These are phyloP conservation scores for Aspergillus haitiensis DNA, from an alignment of 495 filamentous ascomycete species.

Conservation along the genomic window DNA sequence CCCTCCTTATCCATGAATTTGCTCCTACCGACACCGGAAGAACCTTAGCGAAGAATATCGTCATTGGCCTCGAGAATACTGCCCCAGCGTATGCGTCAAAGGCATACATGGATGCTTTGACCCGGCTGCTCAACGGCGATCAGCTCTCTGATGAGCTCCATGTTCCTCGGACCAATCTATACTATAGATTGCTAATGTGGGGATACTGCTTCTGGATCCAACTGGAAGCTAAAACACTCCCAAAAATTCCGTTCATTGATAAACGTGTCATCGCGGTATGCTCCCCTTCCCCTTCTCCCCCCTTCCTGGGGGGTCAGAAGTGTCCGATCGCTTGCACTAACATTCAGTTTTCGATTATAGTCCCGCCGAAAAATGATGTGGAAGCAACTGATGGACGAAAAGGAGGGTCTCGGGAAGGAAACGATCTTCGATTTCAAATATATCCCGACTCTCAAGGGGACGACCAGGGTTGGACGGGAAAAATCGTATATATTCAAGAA, in stretches of 20 bases:
- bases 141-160: constrained; percentile 59
- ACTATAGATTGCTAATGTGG: constrained; percentile 59
- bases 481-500: constrained; percentile 26
- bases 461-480: constrained; percentile 33
- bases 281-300: background rate
- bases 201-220: constrained; percentile 70
- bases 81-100: constrained; percentile 63
- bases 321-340: no score
- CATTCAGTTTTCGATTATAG: constrained; percentile 18
- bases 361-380: constrained; percentile 53
- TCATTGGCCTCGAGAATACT: constrained; percentile 58
- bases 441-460: constrained; percentile 51
- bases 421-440: constrained; percentile 65
- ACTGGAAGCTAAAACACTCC: constrained; percentile 51
- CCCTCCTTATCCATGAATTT: constrained; percentile 60
- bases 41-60: constrained; percentile 71
- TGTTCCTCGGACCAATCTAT: constrained; percentile 55
- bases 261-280: constrained; percentile 52
- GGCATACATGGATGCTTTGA: constrained; percentile 63
- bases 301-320: background rate
- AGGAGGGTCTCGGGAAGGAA: constrained; percentile 55
- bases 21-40: constrained; percentile 58
- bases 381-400: constrained; percentile 53
- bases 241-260: constrained; percentile 59
- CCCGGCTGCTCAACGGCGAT: constrained; percentile 69